Evolutionary conservation across 2,329 filamentous ascomycete genomes (phyloP), one percentile per base, ranked within the genome.

Genomic region (Lasiodiplodia citricola): DNA sequence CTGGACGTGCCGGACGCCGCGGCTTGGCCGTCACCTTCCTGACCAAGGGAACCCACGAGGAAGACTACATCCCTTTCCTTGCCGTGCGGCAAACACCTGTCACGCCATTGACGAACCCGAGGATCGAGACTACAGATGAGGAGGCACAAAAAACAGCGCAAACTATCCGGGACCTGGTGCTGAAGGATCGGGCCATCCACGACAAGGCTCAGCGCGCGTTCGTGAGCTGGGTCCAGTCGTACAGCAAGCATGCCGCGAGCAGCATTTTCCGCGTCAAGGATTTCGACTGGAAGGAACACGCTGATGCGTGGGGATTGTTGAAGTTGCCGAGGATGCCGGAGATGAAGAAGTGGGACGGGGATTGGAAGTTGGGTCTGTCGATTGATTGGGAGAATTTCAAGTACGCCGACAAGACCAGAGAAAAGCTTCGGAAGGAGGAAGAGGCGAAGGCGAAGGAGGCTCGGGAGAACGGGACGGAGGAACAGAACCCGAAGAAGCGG

Each of bases 301-400:
- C 90, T 0, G 85, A 88, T 66, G 92, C 91, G 0, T 99, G 95
- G 93, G 96, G 93, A 1, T 84, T 99, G 0, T 84, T 97, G 2
- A 90, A 90, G 63, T 85, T 98, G 71, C 96, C 96, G 4, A 93
- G 92, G 77, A 99, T 99, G 96, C 95, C 96, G 0, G 96, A 99
- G 79, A 82, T 83, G 25, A 84, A 83, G 72, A 80, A 79, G 18
- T 82, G 81, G 74, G 80, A 81, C 16, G 78, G 80, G n/a, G 82
- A 86, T 70, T 77, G 80, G 23, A 78, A 73, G 5, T 74, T 82
- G 2, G 81, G 81, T 2, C 73, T 83, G 0, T 70, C 73, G 3
- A 72, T 84, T 23, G 78, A 83, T 62, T 78, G 82, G n/a, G 74
- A 81, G 55, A 71, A 72, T 0, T 79, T 81, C 25, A 75, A 76